Evolutionary conservation across 345 rosid genomes (phyloP).

Genomic region (Dipteronia dyeriana): DNA sequence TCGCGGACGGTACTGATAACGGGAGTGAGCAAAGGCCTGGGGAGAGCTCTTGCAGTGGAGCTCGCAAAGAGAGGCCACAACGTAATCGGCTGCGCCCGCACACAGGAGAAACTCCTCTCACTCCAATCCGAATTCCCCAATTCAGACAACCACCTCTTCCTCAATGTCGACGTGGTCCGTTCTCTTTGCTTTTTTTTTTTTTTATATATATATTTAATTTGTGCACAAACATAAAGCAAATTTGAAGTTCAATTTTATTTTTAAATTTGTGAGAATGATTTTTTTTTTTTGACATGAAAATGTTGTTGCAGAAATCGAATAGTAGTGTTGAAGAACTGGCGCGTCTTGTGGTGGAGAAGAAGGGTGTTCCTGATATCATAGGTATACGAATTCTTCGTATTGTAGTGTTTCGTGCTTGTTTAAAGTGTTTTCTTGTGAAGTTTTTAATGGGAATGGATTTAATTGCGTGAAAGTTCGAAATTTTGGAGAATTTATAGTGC

Average conservation of each 20-base stretch:
- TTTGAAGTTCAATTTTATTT: background rate
- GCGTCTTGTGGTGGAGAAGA: slow-evolving; percentile 70
- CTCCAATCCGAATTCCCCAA: slow-evolving; percentile 63
- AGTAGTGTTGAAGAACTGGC: slow-evolving; percentile 79
- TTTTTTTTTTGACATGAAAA: too few relatives aligned
- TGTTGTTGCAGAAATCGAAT: slow-evolving; percentile 54
- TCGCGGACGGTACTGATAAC: slow-evolving; percentile 65
- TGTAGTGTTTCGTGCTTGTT: background rate
- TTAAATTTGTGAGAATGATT: too few relatives aligned
- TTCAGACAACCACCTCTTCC: slow-evolving; percentile 64
- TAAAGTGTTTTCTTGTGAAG: background rate
- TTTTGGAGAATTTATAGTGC: background rate
- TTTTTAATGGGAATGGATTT: background rate
- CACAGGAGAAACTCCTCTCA: slow-evolving; percentile 69
- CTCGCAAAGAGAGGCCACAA: slow-evolving; percentile 85
- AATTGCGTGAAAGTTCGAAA: background rate
- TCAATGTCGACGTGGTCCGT: slow-evolving; percentile 73
- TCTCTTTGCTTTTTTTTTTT: background rate
- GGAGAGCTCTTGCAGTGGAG: slow-evolving; percentile 87
- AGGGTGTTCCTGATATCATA: slow-evolving; percentile 84
- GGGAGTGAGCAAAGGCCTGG: slow-evolving; percentile 89
- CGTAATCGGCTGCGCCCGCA: slow-evolving; percentile 86
- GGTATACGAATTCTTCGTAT: slow-evolving; percentile 34
- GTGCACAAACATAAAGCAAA: background rate
- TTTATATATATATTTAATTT: background rate